Evolutionary conservation across 2,329 filamentous ascomycete genomes (phyloP), one percentile per base, ranked within the genome.

Genomic region (Fusarium miscanthi): DNA sequence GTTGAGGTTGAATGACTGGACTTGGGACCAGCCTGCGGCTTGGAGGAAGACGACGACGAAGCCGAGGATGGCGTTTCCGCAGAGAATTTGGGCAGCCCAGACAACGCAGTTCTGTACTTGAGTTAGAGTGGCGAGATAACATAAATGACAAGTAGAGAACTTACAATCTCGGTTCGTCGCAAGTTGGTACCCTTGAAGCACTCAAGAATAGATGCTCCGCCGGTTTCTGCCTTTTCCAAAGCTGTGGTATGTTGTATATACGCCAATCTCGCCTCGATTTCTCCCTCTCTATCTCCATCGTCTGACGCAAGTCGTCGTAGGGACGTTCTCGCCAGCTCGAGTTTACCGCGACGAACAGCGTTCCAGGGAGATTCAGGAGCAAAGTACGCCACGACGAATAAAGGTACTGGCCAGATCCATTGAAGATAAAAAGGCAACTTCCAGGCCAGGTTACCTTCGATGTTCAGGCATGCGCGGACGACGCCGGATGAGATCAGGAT

Each of bases 131-230:
- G 6, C 21, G n/a, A 3, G 6, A 52, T 4, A 10, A 3, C 3
- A 13, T 19, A n/a, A 11, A 5, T 9, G 8, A 12, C 4, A 14
- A 45, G 1, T 8, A 25, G 23, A 25, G 23, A 17, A 9, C 74
- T 63, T 8, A 76, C 72, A 59, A 77, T 81, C 65, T 85, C 81
- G 5, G 83, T 84, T 37, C 83, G 79, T 33, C 83, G 81, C 0
- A 82, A 72, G 61, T 86, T 81, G 8, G 80, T 80, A 17, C 85
- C 85, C 19, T 77, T 78, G 79, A 87, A 87, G 59, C 82, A 84
- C 63, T 87, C 84, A 27, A 53, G 25, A n/a, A 23, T 70, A 37
- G 58, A 85, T 84, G 6, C 70, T 77, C 53, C 53, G 0, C 40
- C 63, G 3, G 76, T 79, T 59, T 81, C 76, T 21, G 81, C 77